Base-by-base conservation (phyloP, 2,329 filamentous ascomycete genomes). In the Lasiodiplodia theobromae region DNA sequence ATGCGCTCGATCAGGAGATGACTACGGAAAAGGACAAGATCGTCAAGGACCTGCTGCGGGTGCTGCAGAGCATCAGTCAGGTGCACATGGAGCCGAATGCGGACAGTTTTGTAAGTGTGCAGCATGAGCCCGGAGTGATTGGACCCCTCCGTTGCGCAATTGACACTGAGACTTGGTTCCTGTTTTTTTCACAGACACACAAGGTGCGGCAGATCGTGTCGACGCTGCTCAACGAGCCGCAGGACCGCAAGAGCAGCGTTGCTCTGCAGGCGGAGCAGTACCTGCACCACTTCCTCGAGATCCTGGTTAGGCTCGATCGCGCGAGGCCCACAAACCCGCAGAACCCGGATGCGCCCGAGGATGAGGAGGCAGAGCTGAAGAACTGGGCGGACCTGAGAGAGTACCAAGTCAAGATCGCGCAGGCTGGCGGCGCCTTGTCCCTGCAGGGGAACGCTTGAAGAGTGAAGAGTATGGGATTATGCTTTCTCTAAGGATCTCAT, bases 141-240 rank as follows among this genome's bases (percentile, higher is more conserved):
- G 28, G 10, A 47, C 31, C 44, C 47, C 60, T 64, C 47, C 28
- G 60, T 38, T 52, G 47, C 21, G 60, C 60, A 47, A 64, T 64
- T 58, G 21, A 64, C 44, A 40, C 31, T 62, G 44, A 38, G 65
- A 69, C 18, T 70, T 60, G 56, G 67, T 64, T 64, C 47, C 60
- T 64, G 60, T 64, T 64, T 64, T 52, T 23, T 52, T 52, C 47
- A 7, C 77, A 88, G 86, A 93, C 92, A 74, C 89, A 89, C 82
- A 96, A 97, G 83, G 92, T 97, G 72, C 91, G 93, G 11, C 91
- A 92, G 75, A 91, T 97, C 49, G 93, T 93, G 1, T 91, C 90
- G 34, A 96, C 93, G 0, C 85, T 97, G 8, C 86, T 96, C 60
- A 89, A 92, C 70, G 82, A 85, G 1, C 86, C 87, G 2, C 82